These are phyloP conservation scores for Lithocarpus polystachyus DNA, from an alignment of 306 rosid genomes.

Conservation along the genomic window DNA sequence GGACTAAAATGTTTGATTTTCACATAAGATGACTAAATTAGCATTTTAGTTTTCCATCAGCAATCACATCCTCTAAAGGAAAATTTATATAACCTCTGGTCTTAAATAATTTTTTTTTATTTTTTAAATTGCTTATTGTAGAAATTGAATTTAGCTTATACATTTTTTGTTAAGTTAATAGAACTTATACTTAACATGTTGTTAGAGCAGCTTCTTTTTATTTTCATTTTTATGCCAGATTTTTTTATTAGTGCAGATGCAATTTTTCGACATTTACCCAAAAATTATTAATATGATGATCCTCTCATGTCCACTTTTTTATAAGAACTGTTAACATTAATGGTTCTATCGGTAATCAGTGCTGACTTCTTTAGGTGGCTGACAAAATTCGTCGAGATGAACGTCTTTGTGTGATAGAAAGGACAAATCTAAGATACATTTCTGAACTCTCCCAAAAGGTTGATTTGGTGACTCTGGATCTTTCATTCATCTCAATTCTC, in stretches of 20 bases:
- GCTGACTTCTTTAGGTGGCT: slow-evolving; percentile 60
- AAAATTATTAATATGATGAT: background rate
- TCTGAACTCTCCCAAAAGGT: slow-evolving; percentile 82
- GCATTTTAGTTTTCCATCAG: slow-evolving; percentile 3
- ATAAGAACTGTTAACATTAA: background rate
- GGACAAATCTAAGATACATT: slow-evolving; percentile 86
- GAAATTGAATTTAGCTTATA: background rate
- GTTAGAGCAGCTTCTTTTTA: too few relatives aligned
- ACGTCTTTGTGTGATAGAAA: slow-evolving; percentile 75
- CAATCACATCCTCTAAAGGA: background rate
- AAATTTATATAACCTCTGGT: background rate
- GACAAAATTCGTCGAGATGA: slow-evolving; percentile 80
- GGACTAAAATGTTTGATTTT: slow-evolving; percentile 5
- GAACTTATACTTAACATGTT: too few relatives aligned
- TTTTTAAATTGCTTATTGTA: background rate
- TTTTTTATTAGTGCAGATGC: too few relatives aligned
- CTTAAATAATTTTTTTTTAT: background rate
- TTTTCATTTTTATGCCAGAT: too few relatives aligned
- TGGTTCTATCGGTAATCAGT: background rate
- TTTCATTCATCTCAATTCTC: slow-evolving; percentile 92
- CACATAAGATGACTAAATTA: background rate
- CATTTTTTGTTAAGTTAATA: too few relatives aligned
- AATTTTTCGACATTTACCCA: background rate
- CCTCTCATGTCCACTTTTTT: background rate
- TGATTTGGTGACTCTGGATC: slow-evolving; percentile 90